A percentile compares a stretch with the other conserved stretches of the same genome.
phyloP scores from a whole-genome alignment of 495 filamentous ascomycete genomes.

The Letharia columbiana region DNA sequence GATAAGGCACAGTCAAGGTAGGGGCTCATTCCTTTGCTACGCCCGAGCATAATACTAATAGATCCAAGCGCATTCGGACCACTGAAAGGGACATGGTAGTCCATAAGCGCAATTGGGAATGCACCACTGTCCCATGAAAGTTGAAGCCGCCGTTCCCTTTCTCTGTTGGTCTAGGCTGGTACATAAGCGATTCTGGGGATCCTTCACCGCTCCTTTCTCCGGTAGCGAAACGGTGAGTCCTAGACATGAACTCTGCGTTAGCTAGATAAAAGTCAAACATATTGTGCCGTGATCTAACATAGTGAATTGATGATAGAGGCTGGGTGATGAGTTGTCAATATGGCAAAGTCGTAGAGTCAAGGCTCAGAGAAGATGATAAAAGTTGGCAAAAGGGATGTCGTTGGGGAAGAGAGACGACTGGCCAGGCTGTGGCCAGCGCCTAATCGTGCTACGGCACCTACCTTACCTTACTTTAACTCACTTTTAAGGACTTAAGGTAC shows the following conservation, averaged over 20 bases:
- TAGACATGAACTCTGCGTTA: conserved; percentile 7
- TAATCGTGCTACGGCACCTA: no score
- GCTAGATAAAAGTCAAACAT: conserved; percentile 19
- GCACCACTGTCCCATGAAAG: background rate
- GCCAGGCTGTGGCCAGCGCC: background rate
- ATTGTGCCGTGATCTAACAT: conserved; percentile 13
- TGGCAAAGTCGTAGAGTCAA: conserved; percentile 11
- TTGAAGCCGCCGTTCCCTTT: background rate
- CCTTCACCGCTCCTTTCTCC: conserved; percentile 20
- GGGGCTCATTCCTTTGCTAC: background rate
- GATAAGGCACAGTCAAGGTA: background rate
- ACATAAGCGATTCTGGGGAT: background rate
- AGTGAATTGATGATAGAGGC: conserved; percentile 1
- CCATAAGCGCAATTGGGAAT: background rate
- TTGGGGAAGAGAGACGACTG: background rate
- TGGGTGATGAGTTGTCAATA: conserved; percentile 22
- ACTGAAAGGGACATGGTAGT: background rate
- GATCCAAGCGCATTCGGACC: background rate
- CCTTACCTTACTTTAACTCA: no score
- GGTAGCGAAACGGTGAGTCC: background rate
- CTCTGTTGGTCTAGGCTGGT: background rate
- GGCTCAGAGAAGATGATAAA: background rate
- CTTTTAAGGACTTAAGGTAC: no score
- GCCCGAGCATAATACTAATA: background rate
- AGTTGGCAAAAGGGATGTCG: conserved; percentile 1